Base-by-base conservation (phyloP, 345 rosid genomes). In the Populus deltoides region DNA sequence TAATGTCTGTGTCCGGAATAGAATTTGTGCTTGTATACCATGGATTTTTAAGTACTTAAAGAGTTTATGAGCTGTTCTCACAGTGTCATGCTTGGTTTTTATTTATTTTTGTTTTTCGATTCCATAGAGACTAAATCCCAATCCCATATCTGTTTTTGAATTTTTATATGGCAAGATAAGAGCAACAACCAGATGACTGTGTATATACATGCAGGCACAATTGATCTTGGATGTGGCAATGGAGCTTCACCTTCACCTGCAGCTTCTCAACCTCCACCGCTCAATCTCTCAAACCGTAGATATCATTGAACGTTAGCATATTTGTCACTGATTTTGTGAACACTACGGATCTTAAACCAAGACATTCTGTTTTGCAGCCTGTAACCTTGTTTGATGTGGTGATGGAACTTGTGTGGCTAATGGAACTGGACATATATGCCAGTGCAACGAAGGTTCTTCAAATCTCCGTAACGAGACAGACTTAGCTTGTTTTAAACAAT, bases 391-490 rank as follows among this genome's bases (percentile, higher is more conserved):
- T 71, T 82, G 85, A 83, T 87, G 88, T 51, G 88, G 84, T 4
- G 87, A 87, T 1, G 91, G 90, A n/a, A 76, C 27, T 20, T 89
- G 91, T 59, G 39, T 65, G 8, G 36, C 82, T 2, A 83, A 77
- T 53, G 85, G 77, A 53, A 76, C 8, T n/a, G 78, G 78, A 20
- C 80, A 75, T 61, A 25, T 29, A 12, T 89, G 91, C 77, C 72
- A 82, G 9, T 89, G 91, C 84, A 49, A 68, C 66, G 43, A 22
- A 29, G 86, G 77, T 62, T 75, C 85, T 0, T 55, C 35, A 5
- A 89, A 89, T 74, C 47, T 85, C 67, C 24, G 79, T 16, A 73
- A 57, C 8, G n/a, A 8, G 57, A 3, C 80, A 0, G 27, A 55
- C 33, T 65, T 82, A 1, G 76, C 87, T 22, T 87, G 88, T 66